A percentile compares a stretch with the other conserved stretches of the same genome.
phyloP scores from a whole-genome alignment of 2,329 filamentous ascomycete genomes.

The Emmonsiellopsis sp. region DNA sequence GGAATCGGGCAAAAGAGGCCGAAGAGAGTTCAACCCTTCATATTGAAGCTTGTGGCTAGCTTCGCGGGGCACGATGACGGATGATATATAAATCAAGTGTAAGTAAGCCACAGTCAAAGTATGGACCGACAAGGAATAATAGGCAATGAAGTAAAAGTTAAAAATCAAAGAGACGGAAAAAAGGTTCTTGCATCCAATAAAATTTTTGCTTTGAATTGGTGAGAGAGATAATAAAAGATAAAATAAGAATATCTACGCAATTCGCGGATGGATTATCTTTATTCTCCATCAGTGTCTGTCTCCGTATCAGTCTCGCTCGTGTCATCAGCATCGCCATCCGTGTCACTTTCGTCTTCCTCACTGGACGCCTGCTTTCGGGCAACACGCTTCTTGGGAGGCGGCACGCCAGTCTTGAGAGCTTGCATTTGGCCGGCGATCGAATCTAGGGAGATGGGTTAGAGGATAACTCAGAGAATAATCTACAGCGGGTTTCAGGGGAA shows the following conservation, averaged over 20 bases:
- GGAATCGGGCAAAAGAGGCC: too few species aligned
- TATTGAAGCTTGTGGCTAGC: too few species aligned
- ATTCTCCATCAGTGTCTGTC: conserved; percentile 70
- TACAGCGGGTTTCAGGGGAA: background rate
- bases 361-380: conserved; percentile 48
- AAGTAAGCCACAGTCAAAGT: too few species aligned
- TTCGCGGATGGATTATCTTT: conserved; percentile 6
- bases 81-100: too few species aligned
- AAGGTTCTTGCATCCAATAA: background rate
- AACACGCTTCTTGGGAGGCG: conserved; percentile 48
- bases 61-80: too few species aligned
- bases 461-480: conserved; percentile 19
- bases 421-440: conserved; percentile 87
- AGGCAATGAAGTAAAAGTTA: background rate
- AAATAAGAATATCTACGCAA: background rate
- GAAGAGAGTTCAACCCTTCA: too few species aligned
- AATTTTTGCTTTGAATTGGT: background rate
- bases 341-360: conserved; percentile 54
- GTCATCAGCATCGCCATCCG: conserved; percentile 53
- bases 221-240: background rate
- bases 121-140: too few species aligned
- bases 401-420: conserved; percentile 63
- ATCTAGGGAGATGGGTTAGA: conserved; percentile 44
- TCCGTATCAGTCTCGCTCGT: conserved; percentile 56
- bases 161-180: background rate